Conservation (phyloP, 2,329 filamentous ascomycete genomes). For the Dothidotthia symphoricarpi region DNA sequence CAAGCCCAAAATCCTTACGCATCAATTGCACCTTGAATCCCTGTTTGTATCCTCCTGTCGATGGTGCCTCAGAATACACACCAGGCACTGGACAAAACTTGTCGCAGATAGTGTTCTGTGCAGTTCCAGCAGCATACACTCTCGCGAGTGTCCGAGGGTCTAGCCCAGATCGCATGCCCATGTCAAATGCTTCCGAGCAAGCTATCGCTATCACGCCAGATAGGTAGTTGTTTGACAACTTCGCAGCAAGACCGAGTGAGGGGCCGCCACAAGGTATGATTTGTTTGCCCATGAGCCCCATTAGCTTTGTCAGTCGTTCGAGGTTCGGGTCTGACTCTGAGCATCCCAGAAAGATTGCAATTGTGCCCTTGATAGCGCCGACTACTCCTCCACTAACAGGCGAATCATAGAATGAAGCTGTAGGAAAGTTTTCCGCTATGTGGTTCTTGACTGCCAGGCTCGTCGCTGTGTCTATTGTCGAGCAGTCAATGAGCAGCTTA, state of each 20-base stretch:
- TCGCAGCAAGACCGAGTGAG: slow-evolving; percentile 57
- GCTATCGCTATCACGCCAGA: slow-evolving; percentile 60
- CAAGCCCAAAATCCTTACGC: slow-evolving; percentile 59
- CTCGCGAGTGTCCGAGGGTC: slow-evolving; percentile 55
- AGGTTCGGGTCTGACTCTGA: slow-evolving; percentile 49
- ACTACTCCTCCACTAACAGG: slow-evolving; percentile 55
- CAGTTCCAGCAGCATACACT: slow-evolving; percentile 54
- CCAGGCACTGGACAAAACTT: slow-evolving; percentile 54
- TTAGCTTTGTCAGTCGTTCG: slow-evolving; percentile 44
- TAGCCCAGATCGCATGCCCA: slow-evolving; percentile 59
- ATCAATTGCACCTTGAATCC: slow-evolving; percentile 62
- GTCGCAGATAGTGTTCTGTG: slow-evolving; percentile 54
- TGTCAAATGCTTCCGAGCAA: slow-evolving; percentile 58
- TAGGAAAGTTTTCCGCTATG: slow-evolving; percentile 39
- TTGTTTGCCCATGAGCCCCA: slow-evolving; percentile 54
- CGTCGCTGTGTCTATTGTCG: slow-evolving; percentile 56
- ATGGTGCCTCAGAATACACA: slow-evolving; percentile 50
- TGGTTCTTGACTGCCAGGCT: slow-evolving; percentile 49
- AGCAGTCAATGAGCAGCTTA: slow-evolving; percentile 56
- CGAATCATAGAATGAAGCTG: slow-evolving; percentile 53
- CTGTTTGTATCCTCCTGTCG: slow-evolving; percentile 51
- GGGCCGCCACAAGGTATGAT: slow-evolving; percentile 58
- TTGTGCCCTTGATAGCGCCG: slow-evolving; percentile 52
- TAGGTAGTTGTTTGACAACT: slow-evolving; percentile 62
- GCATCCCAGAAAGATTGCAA: slow-evolving; percentile 58